Evolutionary conservation across 768 basidiomycete species (phyloP).

Genomic region (Fomitopsis serialis): DNA sequence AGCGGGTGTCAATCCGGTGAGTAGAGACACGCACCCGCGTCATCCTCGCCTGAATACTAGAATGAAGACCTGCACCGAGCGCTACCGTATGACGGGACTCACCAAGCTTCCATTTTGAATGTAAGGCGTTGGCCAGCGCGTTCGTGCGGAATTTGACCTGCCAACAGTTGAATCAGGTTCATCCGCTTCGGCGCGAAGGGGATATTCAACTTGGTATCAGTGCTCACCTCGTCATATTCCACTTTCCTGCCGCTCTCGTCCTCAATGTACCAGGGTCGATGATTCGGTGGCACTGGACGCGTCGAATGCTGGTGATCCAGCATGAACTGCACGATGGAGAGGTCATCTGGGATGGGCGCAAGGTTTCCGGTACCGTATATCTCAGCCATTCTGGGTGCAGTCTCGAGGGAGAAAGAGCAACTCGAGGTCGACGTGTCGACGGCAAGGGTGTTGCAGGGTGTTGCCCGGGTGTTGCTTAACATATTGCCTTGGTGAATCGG

Average conservation of each 20-base stretch:
- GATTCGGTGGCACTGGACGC: constrained; percentile 30
- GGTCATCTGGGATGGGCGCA: constrained; percentile 41
- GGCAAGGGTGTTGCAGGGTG: too few relatives aligned
- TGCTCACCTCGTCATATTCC: constrained; percentile 35
- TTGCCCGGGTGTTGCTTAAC: too few relatives aligned
- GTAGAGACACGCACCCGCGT: constrained; percentile 38
- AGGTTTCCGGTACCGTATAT: constrained; percentile 16
- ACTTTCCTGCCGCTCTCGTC: constrained; percentile 39
- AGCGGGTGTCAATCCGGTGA: too few relatives aligned
- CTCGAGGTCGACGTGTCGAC: too few relatives aligned
- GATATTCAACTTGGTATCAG: not conserved
- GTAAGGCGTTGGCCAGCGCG: constrained; percentile 44
- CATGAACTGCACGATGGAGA: constrained; percentile 50
- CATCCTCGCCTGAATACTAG: constrained; percentile 33
- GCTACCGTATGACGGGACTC: constrained; percentile 7
- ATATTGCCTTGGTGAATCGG: too few relatives aligned
- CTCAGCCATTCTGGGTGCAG: constrained; percentile 22
- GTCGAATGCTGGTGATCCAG: constrained; percentile 39
- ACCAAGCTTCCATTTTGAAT: constrained; percentile 41
- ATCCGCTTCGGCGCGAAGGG: not conserved
- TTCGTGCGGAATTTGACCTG: constrained; percentile 43
- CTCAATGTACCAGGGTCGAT: constrained; percentile 44
- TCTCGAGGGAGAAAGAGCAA: too few relatives aligned
- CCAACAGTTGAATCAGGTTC: not conserved
- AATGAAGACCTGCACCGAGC: not conserved